phyloP scores from a whole-genome alignment of 176 grass and related monocot species.

The Pontederia paniculata region DNA sequence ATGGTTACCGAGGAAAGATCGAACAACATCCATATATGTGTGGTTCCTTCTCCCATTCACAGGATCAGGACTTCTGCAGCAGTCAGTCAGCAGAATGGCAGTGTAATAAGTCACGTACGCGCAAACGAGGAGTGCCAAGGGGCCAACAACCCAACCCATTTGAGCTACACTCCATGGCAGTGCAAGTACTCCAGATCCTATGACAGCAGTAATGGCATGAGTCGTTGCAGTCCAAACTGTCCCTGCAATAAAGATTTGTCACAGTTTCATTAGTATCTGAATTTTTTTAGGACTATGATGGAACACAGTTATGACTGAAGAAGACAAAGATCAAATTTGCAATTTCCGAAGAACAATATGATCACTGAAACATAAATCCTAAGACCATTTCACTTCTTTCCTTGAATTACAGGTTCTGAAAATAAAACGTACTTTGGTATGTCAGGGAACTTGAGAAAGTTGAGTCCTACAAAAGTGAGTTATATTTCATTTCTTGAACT shows the following conservation, averaged over 20 bases:
- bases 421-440: too few relatives aligned
- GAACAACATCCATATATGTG: slow-evolving; percentile 92
- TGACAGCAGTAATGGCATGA: slow-evolving; percentile 77
- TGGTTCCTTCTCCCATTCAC: slow-evolving; percentile 79
- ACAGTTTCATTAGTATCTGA: neutral
- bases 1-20: slow-evolving; percentile 60
- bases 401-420: too few relatives aligned
- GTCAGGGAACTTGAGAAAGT: too few relatives aligned
- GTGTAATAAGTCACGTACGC: slow-evolving; percentile 87
- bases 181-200: slow-evolving; percentile 83
- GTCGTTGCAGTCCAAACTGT: slow-evolving; percentile 91
- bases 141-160: slow-evolving; percentile 87
- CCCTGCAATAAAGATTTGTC: slow-evolving; percentile 22
- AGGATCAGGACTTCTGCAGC: slow-evolving; percentile 77
- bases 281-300: too few relatives aligned
- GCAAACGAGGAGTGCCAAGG: slow-evolving; percentile 63
- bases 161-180: slow-evolving; percentile 96
- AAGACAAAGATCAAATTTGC: too few relatives aligned
- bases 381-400: too few relatives aligned
- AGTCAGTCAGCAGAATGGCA: slow-evolving; percentile 67
- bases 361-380: too few relatives aligned
- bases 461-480: too few relatives aligned
- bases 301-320: too few relatives aligned
- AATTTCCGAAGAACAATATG: too few relatives aligned
- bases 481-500: too few relatives aligned